A percentile compares a stretch with the other conserved stretches of the same genome.
Evolutionary conservation across 441 rosid genomes (phyloP).

Genomic region (Adansonia grandidieri): DNA sequence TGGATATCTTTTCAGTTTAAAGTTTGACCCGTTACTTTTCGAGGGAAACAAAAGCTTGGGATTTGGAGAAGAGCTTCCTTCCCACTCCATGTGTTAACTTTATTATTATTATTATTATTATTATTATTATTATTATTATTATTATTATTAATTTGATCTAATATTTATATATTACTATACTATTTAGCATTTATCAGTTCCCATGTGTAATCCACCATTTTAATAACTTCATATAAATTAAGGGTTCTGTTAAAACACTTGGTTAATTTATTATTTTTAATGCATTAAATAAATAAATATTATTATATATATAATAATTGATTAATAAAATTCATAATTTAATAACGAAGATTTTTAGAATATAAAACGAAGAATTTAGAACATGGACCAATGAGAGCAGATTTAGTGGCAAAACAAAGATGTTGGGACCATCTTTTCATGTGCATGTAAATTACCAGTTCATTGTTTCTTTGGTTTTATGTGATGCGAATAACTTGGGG

Average conservation of each 20-base stretch:
- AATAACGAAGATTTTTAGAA: not conserved
- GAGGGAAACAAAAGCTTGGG: not conserved
- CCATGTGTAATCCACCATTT: not conserved
- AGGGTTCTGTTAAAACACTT: not conserved
- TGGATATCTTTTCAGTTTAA: not conserved
- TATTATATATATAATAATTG: too few species aligned
- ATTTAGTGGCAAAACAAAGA: not conserved
- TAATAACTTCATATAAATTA: not conserved
- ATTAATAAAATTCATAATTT: not conserved
- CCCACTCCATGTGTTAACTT: not conserved
- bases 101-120: too few species aligned
- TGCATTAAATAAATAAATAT: too few species aligned
- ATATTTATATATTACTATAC: not conserved
- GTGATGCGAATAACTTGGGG: not conserved
- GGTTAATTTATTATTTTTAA: too few species aligned
- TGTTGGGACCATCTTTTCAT: not conserved
- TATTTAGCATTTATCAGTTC: not conserved
- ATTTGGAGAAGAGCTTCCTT: not conserved
- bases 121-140: not conserved
- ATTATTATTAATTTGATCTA: not conserved
- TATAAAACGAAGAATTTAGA: not conserved
- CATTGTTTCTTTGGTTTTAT: not conserved
- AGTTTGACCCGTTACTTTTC: not conserved
- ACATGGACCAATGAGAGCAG: not conserved
- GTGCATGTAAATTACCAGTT: not conserved